phyloP scores from a whole-genome alignment of 2,329 filamentous ascomycete genomes.

The Alternaria dauci region DNA sequence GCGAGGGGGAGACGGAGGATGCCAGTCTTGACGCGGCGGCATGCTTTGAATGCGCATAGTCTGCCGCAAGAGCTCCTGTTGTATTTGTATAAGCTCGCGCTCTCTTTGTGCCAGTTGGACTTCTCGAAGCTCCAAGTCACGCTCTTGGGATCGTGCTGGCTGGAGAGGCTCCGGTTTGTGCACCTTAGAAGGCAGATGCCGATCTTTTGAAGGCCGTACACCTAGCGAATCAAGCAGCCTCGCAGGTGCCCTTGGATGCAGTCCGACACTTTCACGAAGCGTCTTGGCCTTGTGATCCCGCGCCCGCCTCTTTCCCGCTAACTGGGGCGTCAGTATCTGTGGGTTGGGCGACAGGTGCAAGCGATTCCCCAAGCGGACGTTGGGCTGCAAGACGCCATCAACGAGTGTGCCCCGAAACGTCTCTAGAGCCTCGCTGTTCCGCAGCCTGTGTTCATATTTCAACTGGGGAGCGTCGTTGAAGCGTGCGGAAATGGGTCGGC shows the following conservation, averaged over 20 bases:
- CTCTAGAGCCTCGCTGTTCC: conserved; percentile 12
- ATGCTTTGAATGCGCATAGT: conserved; percentile 3
- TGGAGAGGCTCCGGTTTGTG: background rate
- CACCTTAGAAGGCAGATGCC: background rate
- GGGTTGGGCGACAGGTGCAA: conserved; percentile 13
- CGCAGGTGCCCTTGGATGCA: background rate
- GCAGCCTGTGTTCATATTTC: background rate
- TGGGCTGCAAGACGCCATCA: conserved; percentile 30
- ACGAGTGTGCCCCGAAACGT: conserved; percentile 33
- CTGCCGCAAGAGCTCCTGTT: conserved; percentile 14
- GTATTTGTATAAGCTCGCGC: conserved; percentile 15
- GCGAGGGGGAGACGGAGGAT: background rate
- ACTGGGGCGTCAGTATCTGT: conserved; percentile 3
- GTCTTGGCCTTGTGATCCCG: background rate
- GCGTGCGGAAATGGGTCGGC: conserved; percentile 7
- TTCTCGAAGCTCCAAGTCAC: conserved; percentile 15
- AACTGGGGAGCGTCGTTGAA: conserved; percentile 9
- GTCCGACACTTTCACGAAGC: background rate
- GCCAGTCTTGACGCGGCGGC: background rate
- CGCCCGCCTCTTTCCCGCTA: conserved; percentile 2
- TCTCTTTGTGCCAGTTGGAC: conserved; percentile 15
- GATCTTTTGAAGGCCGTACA: background rate
- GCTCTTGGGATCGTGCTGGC: background rate
- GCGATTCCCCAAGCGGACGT: conserved; percentile 29
- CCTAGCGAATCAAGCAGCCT: background rate